Base-by-base conservation (phyloP, 306 rosid genomes). In the Quercus dentata region DNA sequence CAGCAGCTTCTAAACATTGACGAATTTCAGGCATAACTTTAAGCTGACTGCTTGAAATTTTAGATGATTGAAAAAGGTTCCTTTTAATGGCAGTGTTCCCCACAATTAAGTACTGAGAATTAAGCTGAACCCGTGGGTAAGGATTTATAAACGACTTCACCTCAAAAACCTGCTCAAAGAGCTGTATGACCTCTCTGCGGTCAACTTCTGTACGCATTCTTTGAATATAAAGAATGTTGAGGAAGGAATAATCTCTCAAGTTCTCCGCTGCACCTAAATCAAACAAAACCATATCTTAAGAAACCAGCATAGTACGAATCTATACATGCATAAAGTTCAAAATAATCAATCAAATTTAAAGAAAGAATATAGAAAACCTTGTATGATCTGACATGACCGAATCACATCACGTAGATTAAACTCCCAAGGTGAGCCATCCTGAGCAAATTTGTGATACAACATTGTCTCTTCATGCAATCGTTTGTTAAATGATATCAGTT, bases 351-450 rank as follows among this genome's bases (percentile, higher is more conserved):
- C 59, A 83, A 63, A 74, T 35, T 30, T 41, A 14, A 25, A 58
- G 31, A 76, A 51, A 75, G 18, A 71, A 78, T 56, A 68, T 38
- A 75, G 27, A 81, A 68, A 69, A 94, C 98, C 98, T 82, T 86
- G 59, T 78, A 95, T 91, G 56, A 95, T 86, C 87, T 95, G 91
- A 82, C 99, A 95, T 3, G 91, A 95, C 74, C 99, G 95, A 82
- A 95, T 71, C 56, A 95, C 91, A 86, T 95, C 99, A 69, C 99
- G 94, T 52, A 95, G 92, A 87, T 92, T 95, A 71, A 95, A 95
- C 84, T 95, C 99, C 99, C 99, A 95, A 20, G 99, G 98, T 19
- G 92, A 88, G 25, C 99, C 99, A 61, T 89, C 94, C 86, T 86
- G 91, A 57, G 92, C 96, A 86, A 95, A 95, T 74, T 86, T 92